Conservation (phyloP, 2,329 filamentous ascomycete genomes). For the Phialophora macrospora region DNA sequence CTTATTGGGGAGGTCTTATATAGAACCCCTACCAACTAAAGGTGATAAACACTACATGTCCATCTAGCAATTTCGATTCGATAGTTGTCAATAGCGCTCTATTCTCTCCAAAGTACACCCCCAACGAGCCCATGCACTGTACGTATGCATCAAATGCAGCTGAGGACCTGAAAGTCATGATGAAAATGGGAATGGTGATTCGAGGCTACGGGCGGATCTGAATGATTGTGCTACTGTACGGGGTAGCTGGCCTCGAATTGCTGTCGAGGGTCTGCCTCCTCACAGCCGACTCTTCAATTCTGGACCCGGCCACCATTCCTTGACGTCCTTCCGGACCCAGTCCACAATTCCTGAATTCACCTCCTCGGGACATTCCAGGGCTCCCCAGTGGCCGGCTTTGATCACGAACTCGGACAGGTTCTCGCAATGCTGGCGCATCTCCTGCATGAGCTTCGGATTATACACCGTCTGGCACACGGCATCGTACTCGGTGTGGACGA, state of each 20-base stretch:
- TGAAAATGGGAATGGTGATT: too few species aligned
- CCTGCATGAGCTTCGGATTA: slow-evolving; percentile 19
- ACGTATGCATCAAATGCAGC: too few species aligned
- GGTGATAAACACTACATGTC: too few species aligned
- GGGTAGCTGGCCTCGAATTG: too few species aligned
- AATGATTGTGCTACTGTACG: not conserved
- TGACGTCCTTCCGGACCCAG: slow-evolving; percentile 24
- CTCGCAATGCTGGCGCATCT: slow-evolving; percentile 25
- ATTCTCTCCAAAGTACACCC: too few species aligned
- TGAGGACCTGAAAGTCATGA: too few species aligned
- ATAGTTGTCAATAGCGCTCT: too few species aligned
- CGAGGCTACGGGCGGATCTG: too few species aligned
- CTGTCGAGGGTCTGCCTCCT: not conserved
- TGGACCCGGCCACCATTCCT: slow-evolving; percentile 15
- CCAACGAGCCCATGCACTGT: too few species aligned
- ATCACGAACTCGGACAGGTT: slow-evolving; percentile 27
- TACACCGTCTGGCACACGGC: slow-evolving; percentile 17
- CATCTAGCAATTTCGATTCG: too few species aligned
- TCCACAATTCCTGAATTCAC: slow-evolving; percentile 60
- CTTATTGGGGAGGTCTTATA: too few species aligned
- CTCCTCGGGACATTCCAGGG: slow-evolving; percentile 72
- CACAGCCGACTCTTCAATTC: slow-evolving; percentile 20
- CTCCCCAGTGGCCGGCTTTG: slow-evolving; percentile 73
- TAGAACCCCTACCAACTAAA: too few species aligned
- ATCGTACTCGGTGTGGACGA: slow-evolving; percentile 30